Percentiles rank a stretch among this genome's conserved stretches.
Evolutionary conservation across 108 stramenopile species (phyloP).

Genomic region (Cyclotella baltica): DNA sequence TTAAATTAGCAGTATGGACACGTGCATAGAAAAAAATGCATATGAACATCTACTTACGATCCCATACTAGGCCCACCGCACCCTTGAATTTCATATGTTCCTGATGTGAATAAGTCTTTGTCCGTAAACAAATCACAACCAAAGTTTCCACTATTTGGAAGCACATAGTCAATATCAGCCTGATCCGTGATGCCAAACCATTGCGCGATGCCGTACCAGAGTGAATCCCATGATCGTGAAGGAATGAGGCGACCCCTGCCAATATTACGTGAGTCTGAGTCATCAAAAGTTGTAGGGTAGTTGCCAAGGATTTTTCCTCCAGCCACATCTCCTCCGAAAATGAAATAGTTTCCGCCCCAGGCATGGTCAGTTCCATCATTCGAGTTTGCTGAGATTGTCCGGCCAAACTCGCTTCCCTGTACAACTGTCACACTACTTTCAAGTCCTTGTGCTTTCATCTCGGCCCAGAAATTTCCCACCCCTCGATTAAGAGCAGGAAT

Average conservation of each 20-base stretch:
- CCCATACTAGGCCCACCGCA: conserved; percentile 31
- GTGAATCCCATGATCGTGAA: conserved; percentile 55
- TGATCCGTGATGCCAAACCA: conserved; percentile 60
- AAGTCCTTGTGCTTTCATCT: conserved; percentile 59
- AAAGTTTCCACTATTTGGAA: conserved; percentile 43
- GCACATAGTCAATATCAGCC: conserved; percentile 37
- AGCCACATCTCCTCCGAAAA: conserved; percentile 56
- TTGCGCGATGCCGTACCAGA: conserved; percentile 59
- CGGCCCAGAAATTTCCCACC: conserved; percentile 52
- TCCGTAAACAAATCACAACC: conserved; percentile 44
- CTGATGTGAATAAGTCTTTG: conserved; percentile 25
- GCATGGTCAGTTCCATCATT: conserved; percentile 42
- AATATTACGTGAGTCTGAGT: conserved; percentile 33
- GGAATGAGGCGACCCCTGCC: conserved; percentile 68
- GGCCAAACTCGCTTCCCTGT: conserved; percentile 52
- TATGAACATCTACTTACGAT: conserved; percentile 10
- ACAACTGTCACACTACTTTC: conserved; percentile 58
- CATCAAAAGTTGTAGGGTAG: conserved; percentile 42
- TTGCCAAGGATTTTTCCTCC: conserved; percentile 55
- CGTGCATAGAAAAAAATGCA: not conserved
- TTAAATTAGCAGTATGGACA: not conserved
- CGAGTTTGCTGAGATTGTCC: conserved; percentile 44
- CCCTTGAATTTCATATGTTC: conserved; percentile 21
- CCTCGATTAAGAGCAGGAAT: conserved; percentile 35
- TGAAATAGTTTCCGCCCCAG: conserved; percentile 60